Evolutionary conservation across 345 rosid species (phyloP), one percentile per base, ranked within the genome.

Genomic region (Brassica rapa): DNA sequence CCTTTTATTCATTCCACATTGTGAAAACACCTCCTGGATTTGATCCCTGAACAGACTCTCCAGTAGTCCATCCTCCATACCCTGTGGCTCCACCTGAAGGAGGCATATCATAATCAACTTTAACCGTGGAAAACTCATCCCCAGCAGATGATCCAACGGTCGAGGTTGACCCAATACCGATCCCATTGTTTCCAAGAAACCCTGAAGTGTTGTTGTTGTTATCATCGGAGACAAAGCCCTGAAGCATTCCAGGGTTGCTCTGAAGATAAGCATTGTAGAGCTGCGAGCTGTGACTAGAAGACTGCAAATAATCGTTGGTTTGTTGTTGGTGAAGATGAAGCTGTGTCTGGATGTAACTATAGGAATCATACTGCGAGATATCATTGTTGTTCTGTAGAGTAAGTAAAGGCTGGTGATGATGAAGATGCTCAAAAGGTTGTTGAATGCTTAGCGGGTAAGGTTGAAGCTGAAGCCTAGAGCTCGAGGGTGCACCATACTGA

Each of bases 31-130:
- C 85, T 16, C 90, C 86, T 5, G 91, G 86, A 85, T 89, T 93
- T 23, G 97, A 82, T 32, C 96, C 97, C 35, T 87, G 90, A 80
- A 80, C 90, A 8, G 97, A 79, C 4, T 90, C 97, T 6, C 85
- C 96, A 1, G 81, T 84, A 7, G 88, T 85, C 97, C 99, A 90
- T 69, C 80, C 88, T 12, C 89, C 92, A 16, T 90, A 93, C 16
- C 87, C 89, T 59, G 77, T 72, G 62, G 73, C 55, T 3, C 78
- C 88, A 12, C 83, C 62, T 2, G 82, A 73, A 67, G 56, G 16
- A 16, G 88, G 90, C 98, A 89, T 87, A 65, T 95, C 98, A 53
- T 95, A 93, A 77, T 95, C 98, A 2, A 91, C 97, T 86, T 95
- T 95, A 2, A 95, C 94, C 8, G 86, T 73, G 0, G 91, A 77